phyloP scores from a whole-genome alignment of 495 filamentous ascomycete genomes.

The Penicillium goetzii region DNA sequence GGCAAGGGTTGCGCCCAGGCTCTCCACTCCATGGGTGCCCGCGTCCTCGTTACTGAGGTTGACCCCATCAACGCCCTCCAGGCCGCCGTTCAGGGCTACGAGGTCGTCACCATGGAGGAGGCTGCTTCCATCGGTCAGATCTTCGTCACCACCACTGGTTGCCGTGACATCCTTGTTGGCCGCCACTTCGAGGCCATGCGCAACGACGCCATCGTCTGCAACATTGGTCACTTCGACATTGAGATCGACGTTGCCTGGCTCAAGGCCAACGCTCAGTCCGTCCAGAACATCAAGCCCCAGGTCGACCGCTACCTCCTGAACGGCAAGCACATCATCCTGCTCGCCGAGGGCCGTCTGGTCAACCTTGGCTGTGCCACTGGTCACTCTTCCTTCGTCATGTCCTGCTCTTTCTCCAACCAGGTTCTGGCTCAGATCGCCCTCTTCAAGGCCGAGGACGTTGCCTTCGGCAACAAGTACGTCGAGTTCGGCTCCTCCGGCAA shows the following conservation, averaged over 20 bases:
- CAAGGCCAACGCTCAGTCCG: conserved; percentile 90
- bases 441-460: conserved; percentile 87
- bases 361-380: conserved; percentile 99
- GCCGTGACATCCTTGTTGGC: conserved; percentile 93
- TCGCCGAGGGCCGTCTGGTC: conserved; percentile 97
- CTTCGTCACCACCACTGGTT: conserved; percentile 99
- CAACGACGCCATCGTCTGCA: conserved; percentile 99
- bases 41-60: conserved; percentile 94
- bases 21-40: conserved; percentile 94
- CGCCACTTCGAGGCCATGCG: conserved; percentile 96
- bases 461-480: conserved; percentile 88
- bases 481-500: conserved; percentile 93
- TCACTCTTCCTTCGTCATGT: conserved; percentile 99
- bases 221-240: conserved; percentile 99
- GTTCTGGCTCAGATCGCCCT: conserved; percentile 98
- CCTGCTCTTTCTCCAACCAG: conserved; percentile 99
- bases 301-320: conserved; percentile 97
- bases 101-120: conserved; percentile 98
- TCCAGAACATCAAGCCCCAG: conserved; percentile 99
- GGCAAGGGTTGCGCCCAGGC: conserved; percentile 98
- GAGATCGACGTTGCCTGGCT: conserved; percentile 99
- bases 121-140: conserved; percentile 87
- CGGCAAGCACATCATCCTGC: conserved; percentile 96
- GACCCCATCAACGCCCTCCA: conserved; percentile 99
- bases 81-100: conserved; percentile 94